phyloP scores from a whole-genome alignment of 2,329 filamentous ascomycete species.

The Polychaeton citri region DNA sequence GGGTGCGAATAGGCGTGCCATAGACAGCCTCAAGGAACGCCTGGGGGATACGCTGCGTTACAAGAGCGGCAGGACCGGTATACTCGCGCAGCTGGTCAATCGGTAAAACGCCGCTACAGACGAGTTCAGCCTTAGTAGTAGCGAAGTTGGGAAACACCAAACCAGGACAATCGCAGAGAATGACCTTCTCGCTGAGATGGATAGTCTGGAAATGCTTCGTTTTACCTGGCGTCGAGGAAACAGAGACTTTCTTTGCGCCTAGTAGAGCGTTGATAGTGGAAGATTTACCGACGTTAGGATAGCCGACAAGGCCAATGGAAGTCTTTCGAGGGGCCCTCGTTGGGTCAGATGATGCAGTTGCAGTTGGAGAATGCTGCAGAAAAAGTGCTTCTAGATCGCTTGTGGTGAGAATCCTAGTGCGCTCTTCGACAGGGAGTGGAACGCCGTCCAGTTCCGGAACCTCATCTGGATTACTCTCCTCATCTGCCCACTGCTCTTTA shows the following conservation, averaged over 20 bases:
- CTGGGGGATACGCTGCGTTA: constrained; percentile 75
- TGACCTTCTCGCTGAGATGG: constrained; percentile 75
- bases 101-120: constrained; percentile 85
- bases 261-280: constrained; percentile 99
- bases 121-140: constrained; percentile 87
- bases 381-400: constrained; percentile 88
- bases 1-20: constrained; percentile 73
- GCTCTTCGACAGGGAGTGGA: constrained; percentile 27
- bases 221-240: constrained; percentile 93
- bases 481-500: constrained; percentile 26
- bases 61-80: constrained; percentile 70
- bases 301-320: constrained; percentile 86
- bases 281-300: constrained; percentile 98
- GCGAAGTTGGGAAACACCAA: constrained; percentile 98
- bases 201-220: constrained; percentile 99
- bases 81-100: constrained; percentile 95
- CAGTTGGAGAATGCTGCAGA: constrained; percentile 54
- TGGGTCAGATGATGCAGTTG: constrained; percentile 21
- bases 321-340: constrained; percentile 50
- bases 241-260: constrained; percentile 94
- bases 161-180: constrained; percentile 96
- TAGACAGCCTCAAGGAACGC: constrained; percentile 85
- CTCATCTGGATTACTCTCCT: constrained; percentile 23
- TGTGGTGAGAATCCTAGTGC: constrained; percentile 69
- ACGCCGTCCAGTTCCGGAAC: constrained; percentile 21